phyloP scores from a whole-genome alignment of 2,329 filamentous ascomycete genomes.

The Alternaria tenuissima region DNA sequence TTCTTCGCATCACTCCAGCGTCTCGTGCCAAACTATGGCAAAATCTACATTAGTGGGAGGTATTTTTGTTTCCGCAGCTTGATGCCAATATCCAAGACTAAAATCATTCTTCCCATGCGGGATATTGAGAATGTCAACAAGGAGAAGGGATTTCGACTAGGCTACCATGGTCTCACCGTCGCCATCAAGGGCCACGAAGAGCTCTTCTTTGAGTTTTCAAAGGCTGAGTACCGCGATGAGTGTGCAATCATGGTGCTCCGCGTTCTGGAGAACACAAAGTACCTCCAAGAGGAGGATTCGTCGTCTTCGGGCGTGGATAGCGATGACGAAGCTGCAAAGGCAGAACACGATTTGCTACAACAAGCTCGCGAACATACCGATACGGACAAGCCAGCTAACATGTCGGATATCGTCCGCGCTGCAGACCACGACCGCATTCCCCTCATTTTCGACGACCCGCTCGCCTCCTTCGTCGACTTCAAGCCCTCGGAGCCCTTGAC shows the following conservation, averaged over 20 bases:
- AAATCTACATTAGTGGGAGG: conserved; percentile 89
- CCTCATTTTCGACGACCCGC: conserved; percentile 88
- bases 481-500: conserved; percentile 81
- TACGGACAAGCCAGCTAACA: conserved; percentile 25
- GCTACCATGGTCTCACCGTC: conserved; percentile 89
- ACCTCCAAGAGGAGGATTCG: conserved; percentile 73
- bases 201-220: conserved; percentile 92
- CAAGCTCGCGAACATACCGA: conserved; percentile 67
- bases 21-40: conserved; percentile 91
- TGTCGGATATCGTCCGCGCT: conserved; percentile 40
- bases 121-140: conserved; percentile 94
- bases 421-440: conserved; percentile 67
- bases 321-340: conserved; percentile 76
- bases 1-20: conserved; percentile 94
- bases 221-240: conserved; percentile 82
- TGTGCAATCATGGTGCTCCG: conserved; percentile 83
- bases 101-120: conserved; percentile 86
- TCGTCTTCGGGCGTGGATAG: conserved; percentile 73
- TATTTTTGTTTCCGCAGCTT: conserved; percentile 94
- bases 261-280: conserved; percentile 75
- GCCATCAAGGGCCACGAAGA: conserved; percentile 95
- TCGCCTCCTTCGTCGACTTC: conserved; percentile 88
- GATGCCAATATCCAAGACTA: conserved; percentile 87
- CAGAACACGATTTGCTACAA: conserved; percentile 82
- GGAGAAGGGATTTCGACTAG: conserved; percentile 92